phyloP scores from a whole-genome alignment of 148 eudicot genomes.

The Heliosperma pusillum region DNA sequence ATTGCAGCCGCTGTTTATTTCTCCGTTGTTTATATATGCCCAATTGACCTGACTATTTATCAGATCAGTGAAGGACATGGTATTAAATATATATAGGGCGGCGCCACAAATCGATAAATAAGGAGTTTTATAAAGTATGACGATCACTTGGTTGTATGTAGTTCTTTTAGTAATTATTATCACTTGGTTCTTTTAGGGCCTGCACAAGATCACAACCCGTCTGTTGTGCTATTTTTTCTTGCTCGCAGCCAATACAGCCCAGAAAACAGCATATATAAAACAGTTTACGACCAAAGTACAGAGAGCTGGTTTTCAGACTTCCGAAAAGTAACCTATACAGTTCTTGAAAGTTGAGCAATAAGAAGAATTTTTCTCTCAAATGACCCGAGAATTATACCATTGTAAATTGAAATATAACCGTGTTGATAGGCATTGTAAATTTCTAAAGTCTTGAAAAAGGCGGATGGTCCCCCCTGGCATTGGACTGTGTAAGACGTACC shows the following conservation, averaged over 20 bases:
- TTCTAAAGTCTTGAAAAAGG: too few relatives aligned
- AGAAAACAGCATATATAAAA: background rate
- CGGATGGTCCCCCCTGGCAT: too few relatives aligned
- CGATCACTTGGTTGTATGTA: too few relatives aligned
- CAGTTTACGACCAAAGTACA: background rate
- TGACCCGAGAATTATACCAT: background rate
- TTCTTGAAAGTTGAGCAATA: background rate
- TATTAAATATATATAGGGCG: background rate
- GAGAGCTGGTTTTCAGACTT: background rate
- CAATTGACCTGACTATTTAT: background rate
- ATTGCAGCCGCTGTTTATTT: too few relatives aligned
- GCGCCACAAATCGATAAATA: conserved; percentile 4
- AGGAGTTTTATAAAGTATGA: conserved; percentile 1
- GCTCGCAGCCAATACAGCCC: background rate
- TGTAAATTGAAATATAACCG: too few relatives aligned
- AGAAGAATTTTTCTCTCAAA: background rate
- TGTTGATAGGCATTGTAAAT: too few relatives aligned
- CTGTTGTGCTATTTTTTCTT: background rate
- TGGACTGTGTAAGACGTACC: too few relatives aligned
- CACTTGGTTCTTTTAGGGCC: too few relatives aligned
- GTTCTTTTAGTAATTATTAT: too few relatives aligned
- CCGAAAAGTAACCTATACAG: background rate
- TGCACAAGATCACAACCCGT: background rate
- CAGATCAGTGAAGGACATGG: conserved; percentile 10
- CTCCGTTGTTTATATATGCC: conserved; percentile 16